Base-by-base conservation (phyloP, 495 filamentous ascomycete genomes). In the Neurospora terricola region DNA sequence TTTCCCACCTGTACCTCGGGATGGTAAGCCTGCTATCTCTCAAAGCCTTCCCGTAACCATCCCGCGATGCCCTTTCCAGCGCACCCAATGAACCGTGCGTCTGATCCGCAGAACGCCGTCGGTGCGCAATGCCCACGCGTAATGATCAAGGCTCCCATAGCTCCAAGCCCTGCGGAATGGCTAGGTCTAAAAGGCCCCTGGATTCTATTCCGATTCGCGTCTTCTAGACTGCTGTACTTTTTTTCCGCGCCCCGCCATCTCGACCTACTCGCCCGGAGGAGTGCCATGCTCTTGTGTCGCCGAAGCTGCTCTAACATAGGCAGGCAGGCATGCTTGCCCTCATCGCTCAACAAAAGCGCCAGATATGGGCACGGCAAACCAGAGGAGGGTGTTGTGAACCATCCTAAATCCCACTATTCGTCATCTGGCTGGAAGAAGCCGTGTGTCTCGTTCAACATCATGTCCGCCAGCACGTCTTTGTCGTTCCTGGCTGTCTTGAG, bases 401-500 rank as follows among this genome's bases (percentile, higher is more conserved):
- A 66, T 66, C 10, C 14, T 16, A 18, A 66, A 30, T 66, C 27
- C 54, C 27, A 27, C 54, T 66, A 66, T 36, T 66, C 54, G 23
- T 66, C 54, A 34, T 66, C 27, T 30, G 54, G 54, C 27, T 34
- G 27, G 54, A 66, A 66, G 54, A 66, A 66, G 54, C 54, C 54
- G 54, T 66, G 27, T 66, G 27, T 66, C 18, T 66, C 27, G 27
- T 86, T 87, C 80, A 86, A 88, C 80, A 98, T 87, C 72, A 87
- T 86, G 74, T 85, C 84, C 82, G 94, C 90, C 37, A 91, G 91
- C 75, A 92, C 89, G n/a, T 82, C 78, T 77, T 93, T 97, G 75
- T 97, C 94, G 76, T 84, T 80, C 84, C 92, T 93, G 73, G 92
- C 91, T 18, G 87, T 83, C 54, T 84, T 82, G 76, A 98, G 83